Conservation (phyloP, 1,284 basidiomycete genomes). For the Papiliotrema nemorosa region DNA sequence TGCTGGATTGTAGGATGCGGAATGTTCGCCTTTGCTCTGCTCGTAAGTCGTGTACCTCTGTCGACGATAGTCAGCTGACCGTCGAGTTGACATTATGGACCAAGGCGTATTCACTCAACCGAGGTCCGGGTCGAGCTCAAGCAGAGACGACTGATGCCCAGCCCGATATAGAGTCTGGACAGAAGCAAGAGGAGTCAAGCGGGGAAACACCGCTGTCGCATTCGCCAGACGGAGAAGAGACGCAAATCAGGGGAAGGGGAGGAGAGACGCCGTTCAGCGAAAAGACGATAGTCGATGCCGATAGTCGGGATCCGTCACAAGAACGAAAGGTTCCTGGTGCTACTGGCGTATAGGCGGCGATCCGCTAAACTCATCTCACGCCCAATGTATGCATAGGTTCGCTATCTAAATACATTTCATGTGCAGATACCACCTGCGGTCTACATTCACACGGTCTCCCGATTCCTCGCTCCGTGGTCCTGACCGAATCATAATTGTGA, state of each 20-base stretch:
- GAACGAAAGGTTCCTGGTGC: background rate
- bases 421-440: too few relatives aligned
- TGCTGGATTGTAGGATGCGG: slow-evolving; percentile 32
- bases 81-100: slow-evolving; percentile 4
- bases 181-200: background rate
- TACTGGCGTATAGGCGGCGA: background rate
- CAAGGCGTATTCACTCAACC: slow-evolving; percentile 13
- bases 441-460: too few relatives aligned
- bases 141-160: background rate
- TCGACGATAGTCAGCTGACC: too few relatives aligned
- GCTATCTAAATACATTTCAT: too few relatives aligned
- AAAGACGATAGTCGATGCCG: background rate
- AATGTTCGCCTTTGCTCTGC: slow-evolving; percentile 17
- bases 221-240: background rate
- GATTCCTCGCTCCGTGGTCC: too few relatives aligned
- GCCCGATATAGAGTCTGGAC: background rate
- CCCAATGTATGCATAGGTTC: too few relatives aligned
- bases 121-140: background rate
- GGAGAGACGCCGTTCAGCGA: background rate
- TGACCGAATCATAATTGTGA: too few relatives aligned
- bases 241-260: background rate
- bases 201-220: background rate
- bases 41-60: slow-evolving; percentile 10
- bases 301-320: background rate
- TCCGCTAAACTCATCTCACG: too few relatives aligned